These are phyloP conservation scores for Euphrasia arctica DNA, from an alignment of 305 asterid species.

Conservation along the genomic window DNA sequence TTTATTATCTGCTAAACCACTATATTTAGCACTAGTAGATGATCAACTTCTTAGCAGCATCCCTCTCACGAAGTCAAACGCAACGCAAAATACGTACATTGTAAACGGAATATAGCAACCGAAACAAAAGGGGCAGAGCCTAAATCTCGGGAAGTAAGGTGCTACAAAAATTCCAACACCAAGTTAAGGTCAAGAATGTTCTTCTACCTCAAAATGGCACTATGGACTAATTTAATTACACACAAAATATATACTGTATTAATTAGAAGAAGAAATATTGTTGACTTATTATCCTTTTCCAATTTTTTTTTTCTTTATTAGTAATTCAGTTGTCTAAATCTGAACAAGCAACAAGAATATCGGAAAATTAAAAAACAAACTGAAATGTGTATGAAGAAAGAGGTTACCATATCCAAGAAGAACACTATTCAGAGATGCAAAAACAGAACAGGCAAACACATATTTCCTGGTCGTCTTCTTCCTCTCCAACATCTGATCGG, in stretches of 20 bases:
- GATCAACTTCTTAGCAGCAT: too few species aligned
- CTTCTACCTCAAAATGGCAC: too few species aligned
- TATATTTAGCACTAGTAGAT: too few species aligned
- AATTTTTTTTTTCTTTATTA: not conserved
- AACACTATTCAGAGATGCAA: slow-evolving; percentile 92
- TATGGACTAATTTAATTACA: too few species aligned
- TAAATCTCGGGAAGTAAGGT: too few species aligned
- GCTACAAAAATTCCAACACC: too few species aligned
- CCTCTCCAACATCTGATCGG: slow-evolving; percentile 48
- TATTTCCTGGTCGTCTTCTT: slow-evolving; percentile 58
- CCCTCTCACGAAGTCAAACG: too few species aligned
- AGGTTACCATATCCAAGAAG: slow-evolving; percentile 89
- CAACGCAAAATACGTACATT: too few species aligned
- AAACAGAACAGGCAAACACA: slow-evolving; percentile 93
- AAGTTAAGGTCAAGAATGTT: too few species aligned
- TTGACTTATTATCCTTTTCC: slow-evolving; percentile 19
- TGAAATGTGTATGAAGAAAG: slow-evolving; percentile 10
- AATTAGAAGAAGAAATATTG: not conserved
- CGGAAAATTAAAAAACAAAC: not conserved
- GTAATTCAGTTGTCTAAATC: not conserved
- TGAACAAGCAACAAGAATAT: not conserved
- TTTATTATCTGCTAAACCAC: too few species aligned
- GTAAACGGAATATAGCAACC: too few species aligned
- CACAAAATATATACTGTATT: not conserved
- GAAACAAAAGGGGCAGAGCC: too few species aligned